phyloP scores from a whole-genome alignment of 2,329 filamentous ascomycete species.

The Aspergillus nomiae region DNA sequence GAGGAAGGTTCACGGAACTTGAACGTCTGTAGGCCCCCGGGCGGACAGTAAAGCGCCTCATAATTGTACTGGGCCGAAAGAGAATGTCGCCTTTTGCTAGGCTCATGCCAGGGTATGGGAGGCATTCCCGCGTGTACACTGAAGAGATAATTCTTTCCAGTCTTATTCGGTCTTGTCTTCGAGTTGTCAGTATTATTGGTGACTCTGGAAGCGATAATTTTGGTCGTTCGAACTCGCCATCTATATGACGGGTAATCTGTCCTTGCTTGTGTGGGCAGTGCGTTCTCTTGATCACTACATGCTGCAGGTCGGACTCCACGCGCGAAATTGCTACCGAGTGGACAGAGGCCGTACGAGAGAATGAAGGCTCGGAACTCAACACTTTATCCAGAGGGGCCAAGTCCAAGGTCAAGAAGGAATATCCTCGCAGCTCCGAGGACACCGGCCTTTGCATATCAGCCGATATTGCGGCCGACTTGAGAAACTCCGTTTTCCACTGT shows the following conservation, averaged over 20 bases:
- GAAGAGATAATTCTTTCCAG: conserved; percentile 74
- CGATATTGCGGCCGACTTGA: conserved; percentile 53
- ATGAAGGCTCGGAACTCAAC: conserved; percentile 69
- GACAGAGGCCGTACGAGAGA: conserved; percentile 66
- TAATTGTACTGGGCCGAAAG: conserved; percentile 75
- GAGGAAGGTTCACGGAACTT: conserved; percentile 50
- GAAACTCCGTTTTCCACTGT: conserved; percentile 74
- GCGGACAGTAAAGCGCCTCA: conserved; percentile 81
- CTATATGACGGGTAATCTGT: conserved; percentile 45
- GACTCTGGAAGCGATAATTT: conserved; percentile 74
- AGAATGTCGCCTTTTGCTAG: conserved; percentile 68
- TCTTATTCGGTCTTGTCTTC: conserved; percentile 73
- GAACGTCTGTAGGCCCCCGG: conserved; percentile 75
- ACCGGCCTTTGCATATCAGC: conserved; percentile 53
- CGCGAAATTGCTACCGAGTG: conserved; percentile 76
- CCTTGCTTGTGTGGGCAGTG: conserved; percentile 64
- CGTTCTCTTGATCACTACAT: conserved; percentile 87
- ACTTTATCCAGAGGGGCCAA: conserved; percentile 74
- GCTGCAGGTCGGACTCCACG: conserved; percentile 66
- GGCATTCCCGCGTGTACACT: conserved; percentile 77
- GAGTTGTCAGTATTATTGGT: conserved; percentile 71
- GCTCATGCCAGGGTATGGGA: conserved; percentile 83
- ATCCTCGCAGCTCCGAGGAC: conserved; percentile 28
- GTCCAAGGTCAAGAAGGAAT: conserved; percentile 59
- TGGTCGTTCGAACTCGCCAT: conserved; percentile 69